A percentile compares a stretch with the other conserved stretches of the same genome.
Conservation (phyloP, 31 red algal species). For the Endocladia muricata region DNA sequence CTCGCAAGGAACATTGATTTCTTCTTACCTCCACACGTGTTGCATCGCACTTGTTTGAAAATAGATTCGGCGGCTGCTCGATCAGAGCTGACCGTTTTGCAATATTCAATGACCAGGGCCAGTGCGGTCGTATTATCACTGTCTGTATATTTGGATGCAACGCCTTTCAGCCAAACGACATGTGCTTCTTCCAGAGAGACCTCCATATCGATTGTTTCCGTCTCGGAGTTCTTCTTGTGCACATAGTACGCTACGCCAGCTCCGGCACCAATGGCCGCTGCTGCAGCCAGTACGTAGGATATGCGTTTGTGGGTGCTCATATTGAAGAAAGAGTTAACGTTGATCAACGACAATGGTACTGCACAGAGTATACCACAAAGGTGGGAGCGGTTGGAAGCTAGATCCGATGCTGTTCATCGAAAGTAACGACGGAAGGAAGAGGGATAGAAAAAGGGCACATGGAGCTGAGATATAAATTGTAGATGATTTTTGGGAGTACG, state of each 20-base stretch:
- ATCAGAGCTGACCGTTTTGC: neutral
- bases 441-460: too few relatives aligned
- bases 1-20: conserved; percentile 12
- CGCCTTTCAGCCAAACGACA: conserved; percentile 14
- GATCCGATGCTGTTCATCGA: too few relatives aligned
- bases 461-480: too few relatives aligned
- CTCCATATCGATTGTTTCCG: neutral
- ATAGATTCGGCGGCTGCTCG: neutral
- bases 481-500: too few relatives aligned
- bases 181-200: conserved; percentile 28
- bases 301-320: neutral
- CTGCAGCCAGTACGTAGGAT: neutral
- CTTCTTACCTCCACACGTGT: conserved; percentile 32
- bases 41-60: conserved; percentile 36
- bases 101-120: conserved; percentile 10
- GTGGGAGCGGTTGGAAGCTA: too few relatives aligned
- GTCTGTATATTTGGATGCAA: conserved; percentile 18
- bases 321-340: neutral
- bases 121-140: neutral
- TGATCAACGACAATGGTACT: neutral
- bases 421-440: too few relatives aligned
- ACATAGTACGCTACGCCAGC: conserved; percentile 31
- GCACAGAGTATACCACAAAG: neutral
- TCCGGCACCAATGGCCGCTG: conserved; percentile 22
- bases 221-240: neutral